These are phyloP conservation scores for Vitis hybrid DNA, from an alignment of 177 flowering plant species.

Conservation along the genomic window DNA sequence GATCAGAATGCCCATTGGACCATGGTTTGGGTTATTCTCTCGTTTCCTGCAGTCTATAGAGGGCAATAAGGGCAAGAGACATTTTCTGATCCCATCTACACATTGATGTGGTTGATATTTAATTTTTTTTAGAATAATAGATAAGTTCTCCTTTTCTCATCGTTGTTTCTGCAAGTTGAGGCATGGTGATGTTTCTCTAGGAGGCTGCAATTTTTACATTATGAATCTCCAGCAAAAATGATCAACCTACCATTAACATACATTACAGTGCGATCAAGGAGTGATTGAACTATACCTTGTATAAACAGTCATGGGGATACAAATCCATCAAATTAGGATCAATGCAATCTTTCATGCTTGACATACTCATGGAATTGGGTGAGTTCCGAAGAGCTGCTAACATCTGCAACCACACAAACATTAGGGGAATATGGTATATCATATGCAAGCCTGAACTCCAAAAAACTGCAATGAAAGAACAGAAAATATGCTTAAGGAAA, in stretches of 20 bases:
- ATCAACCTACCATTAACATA: background rate
- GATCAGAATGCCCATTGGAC: background rate
- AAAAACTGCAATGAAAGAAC: background rate
- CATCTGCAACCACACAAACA: constrained; percentile 57
- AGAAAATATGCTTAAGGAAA: too few species aligned
- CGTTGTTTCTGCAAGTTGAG: background rate
- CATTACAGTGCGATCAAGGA: background rate
- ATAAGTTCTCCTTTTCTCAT: background rate
- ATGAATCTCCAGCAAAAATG: background rate
- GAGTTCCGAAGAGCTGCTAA: constrained; percentile 67
- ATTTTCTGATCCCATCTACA: background rate
- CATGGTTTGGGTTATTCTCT: background rate
- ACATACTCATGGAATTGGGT: constrained; percentile 72
- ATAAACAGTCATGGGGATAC: constrained; percentile 89
- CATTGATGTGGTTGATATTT: background rate
- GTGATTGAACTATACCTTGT: constrained; percentile 52
- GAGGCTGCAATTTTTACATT: background rate
- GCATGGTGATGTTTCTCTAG: background rate
- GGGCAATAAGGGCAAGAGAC: background rate
- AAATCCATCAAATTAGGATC: constrained; percentile 87
- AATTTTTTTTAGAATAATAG: background rate
- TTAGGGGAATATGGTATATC: background rate
- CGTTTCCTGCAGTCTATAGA: background rate
- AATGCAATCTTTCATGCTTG: constrained; percentile 71
- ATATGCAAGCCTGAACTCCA: background rate